phyloP scores from a whole-genome alignment of 805 yeast genomes.

The Lipomyces yamanashiensis region DNA sequence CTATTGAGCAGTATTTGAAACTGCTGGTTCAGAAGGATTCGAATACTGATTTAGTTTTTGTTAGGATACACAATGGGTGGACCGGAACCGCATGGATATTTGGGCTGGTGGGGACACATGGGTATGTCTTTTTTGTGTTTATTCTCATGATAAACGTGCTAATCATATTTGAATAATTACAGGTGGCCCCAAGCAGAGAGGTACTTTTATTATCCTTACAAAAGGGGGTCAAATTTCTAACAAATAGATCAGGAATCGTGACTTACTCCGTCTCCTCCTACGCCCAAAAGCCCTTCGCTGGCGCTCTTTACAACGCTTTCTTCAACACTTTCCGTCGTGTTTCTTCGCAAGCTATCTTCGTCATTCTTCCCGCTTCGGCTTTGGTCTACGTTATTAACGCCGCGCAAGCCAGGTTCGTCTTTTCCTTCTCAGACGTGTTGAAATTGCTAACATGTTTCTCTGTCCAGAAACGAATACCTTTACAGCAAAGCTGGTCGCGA shows the following conservation, averaged over 20 bases:
- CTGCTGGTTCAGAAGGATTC: not conserved
- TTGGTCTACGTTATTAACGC: constrained; percentile 86
- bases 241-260: constrained; percentile 47
- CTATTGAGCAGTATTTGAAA: not conserved
- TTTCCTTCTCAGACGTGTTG: not conserved
- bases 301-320: constrained; percentile 79
- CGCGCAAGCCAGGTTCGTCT: constrained; percentile 64
- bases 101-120: constrained; percentile 98
- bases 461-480: constrained; percentile 65
- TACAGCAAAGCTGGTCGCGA: constrained; percentile 98
- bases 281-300: constrained; percentile 91
- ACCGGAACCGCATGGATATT: constrained; percentile 51
- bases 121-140: constrained; percentile 51
- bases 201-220: constrained; percentile 47
- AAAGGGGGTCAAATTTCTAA: not conserved
- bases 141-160: too few species aligned
- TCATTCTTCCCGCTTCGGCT: constrained; percentile 75
- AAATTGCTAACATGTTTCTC: not conserved
- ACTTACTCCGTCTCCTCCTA: constrained; percentile 90
- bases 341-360: constrained; percentile 78
- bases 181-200: constrained; percentile 80
- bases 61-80: constrained; percentile 29
- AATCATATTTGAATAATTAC: not conserved
- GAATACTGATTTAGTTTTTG: not conserved
- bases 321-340: constrained; percentile 96